Conservation (phyloP, 129 eudicot species). For the Pittosporum tobira region DNA sequence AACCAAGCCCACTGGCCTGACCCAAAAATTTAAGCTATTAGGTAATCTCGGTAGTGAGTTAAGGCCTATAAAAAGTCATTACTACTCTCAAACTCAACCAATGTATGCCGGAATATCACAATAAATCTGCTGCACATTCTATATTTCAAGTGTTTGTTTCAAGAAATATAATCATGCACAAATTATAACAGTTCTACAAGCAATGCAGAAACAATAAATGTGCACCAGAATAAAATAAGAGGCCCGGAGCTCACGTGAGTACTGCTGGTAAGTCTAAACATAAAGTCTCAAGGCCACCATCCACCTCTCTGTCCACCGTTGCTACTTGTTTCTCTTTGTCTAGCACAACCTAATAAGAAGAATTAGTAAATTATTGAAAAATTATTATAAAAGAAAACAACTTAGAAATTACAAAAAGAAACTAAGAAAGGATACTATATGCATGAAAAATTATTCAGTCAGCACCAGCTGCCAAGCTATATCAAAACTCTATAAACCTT, state of each 20-base stretch:
- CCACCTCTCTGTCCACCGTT: constrained; percentile 94
- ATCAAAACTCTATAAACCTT: not conserved
- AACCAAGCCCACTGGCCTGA: too few species aligned
- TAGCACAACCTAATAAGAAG: constrained; percentile 57
- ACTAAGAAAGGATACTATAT: not conserved
- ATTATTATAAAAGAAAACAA: not conserved
- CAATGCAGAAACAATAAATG: not conserved
- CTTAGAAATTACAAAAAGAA: not conserved
- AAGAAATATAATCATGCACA: not conserved
- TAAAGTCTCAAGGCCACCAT: constrained; percentile 85
- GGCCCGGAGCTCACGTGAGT: constrained; percentile 47
- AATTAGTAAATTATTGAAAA: not conserved
- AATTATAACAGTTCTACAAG: not conserved
- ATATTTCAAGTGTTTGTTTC: not conserved
- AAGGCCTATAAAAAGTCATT: too few species aligned
- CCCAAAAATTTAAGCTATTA: too few species aligned
- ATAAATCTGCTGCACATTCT: too few species aligned
- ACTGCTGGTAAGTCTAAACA: constrained; percentile 87
- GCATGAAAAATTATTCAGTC: not conserved
- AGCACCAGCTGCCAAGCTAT: not conserved
- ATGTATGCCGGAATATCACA: too few species aligned
- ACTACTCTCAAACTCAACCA: too few species aligned
- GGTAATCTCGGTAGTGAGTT: too few species aligned
- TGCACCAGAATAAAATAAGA: not conserved
- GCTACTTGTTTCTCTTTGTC: constrained; percentile 72